Conservation (phyloP, 2,329 filamentous ascomycete species). For the Trichocomaceae sp. region DNA sequence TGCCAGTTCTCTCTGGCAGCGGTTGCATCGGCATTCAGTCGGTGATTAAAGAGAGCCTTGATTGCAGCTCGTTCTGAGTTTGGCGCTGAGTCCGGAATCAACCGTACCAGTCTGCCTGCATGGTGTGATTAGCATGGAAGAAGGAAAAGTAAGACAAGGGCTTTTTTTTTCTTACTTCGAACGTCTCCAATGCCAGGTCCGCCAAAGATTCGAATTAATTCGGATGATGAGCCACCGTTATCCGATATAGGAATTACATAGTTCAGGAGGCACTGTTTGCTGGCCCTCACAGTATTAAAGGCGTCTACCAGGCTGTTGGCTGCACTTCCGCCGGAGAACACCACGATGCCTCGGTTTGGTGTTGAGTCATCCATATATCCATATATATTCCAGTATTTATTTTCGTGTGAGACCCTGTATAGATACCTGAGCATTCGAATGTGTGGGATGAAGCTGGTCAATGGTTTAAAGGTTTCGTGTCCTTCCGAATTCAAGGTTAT, state of each 20-base stretch:
- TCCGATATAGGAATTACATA: constrained; percentile 95
- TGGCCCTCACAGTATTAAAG: constrained; percentile 61
- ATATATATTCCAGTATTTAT: too few relatives aligned
- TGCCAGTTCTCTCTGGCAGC: constrained; percentile 74
- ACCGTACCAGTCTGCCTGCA: constrained; percentile 74
- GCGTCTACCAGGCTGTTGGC: constrained; percentile 91
- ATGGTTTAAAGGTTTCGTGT: not conserved
- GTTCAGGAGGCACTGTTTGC: constrained; percentile 61
- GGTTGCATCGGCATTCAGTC: constrained; percentile 58
- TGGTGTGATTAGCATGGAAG: not conserved
- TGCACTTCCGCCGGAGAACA: constrained; percentile 90
- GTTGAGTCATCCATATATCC: constrained; percentile 4
- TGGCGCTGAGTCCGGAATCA: constrained; percentile 64
- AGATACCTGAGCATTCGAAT: too few relatives aligned
- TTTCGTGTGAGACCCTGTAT: not conserved
- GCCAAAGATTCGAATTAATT: constrained; percentile 89
- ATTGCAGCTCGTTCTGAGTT: constrained; percentile 65
- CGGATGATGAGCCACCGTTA: constrained; percentile 89
- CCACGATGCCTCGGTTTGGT: constrained; percentile 56
- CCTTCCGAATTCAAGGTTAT: not conserved
- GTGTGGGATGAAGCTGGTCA: not conserved
- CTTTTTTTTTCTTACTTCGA: constrained; percentile 51
- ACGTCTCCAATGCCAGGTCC: constrained; percentile 81
- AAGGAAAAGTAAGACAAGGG: not conserved
- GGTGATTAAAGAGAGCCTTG: constrained; percentile 79